Evolutionary conservation across 192 early-diverging fungal genomes (phyloP), one percentile per base, ranked within the genome.

Genomic region (Podila minutissima): DNA sequence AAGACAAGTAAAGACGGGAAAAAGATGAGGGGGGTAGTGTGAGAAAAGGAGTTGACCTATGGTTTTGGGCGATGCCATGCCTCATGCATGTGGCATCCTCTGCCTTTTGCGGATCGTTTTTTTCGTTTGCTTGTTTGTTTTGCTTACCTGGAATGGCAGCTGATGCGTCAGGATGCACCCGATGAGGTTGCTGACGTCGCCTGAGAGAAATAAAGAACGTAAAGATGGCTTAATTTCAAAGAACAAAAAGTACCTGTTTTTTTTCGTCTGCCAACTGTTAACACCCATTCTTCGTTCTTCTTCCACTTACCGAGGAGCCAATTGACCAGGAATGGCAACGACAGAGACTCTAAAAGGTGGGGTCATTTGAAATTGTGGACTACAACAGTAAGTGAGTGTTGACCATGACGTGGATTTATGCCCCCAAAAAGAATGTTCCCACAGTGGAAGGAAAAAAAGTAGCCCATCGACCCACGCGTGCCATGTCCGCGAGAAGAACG

Each of bases 91-190:
- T 55, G 53, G 53, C 24, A n/a, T 22, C 17, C n/a, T 55, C n/a
- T 55, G 24, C 22, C 8, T 9, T 9, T 55, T 55, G 51, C 22
- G 6, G 53, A 24, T 26, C 53, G 0, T 55, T 3, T 26, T 55
- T 20, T 55, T n/a, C n/a, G 53, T 55, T n/a, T 24, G 4, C 1
- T 55, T 55, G 19, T 29, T 51, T 51, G 50, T 55, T 28, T 49
- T 17, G 2, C 32, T 83, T 66, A 89, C 88, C 83, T 95, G 94
- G 68, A 95, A 95, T n/a, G 85, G 83, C n/a, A 90, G 88, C 72
- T 94, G 94, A 9, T 89, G 63, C 33, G 93, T 93, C 35, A 93
- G 69, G 22, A 94, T 51, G 28, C 92, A 90, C 15, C 93, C 94
- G 51, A 92, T 69, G 5, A 94, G 73, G 74, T 93, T 94, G 64